These are phyloP conservation scores for Theileria annulata DNA, from an alignment of 169 alveolate species.

Conservation along the genomic window DNA sequence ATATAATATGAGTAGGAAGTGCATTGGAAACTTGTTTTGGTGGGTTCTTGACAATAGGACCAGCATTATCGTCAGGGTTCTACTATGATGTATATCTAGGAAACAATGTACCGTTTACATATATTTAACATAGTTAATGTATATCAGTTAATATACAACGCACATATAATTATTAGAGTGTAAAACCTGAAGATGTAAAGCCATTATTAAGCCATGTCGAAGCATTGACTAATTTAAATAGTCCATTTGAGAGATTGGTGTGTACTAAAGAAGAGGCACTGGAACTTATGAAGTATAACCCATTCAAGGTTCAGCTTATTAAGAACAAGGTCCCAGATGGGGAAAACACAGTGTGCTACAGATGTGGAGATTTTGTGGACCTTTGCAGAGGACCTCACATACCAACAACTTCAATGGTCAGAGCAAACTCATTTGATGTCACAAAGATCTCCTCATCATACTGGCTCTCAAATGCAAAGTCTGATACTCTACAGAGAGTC, in stretches of 20 bases:
- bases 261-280: conserved; percentile 96
- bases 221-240: conserved; percentile 82
- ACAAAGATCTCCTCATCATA: conserved; percentile 97
- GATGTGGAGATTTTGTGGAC: conserved; percentile 97
- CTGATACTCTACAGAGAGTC: conserved; percentile 97
- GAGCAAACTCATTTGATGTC: conserved; percentile 89
- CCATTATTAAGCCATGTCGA: conserved; percentile 51
- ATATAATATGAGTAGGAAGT: conserved; percentile 71
- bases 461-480: conserved; percentile 94
- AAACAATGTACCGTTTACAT: conserved; percentile 54
- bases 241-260: conserved; percentile 91
- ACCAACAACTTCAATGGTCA: conserved; percentile 90
- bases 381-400: conserved; percentile 99
- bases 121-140: neutral
- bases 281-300: conserved; percentile 94
- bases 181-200: conserved; percentile 66
- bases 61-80: conserved; percentile 94
- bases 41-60: conserved; percentile 96
- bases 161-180: conserved; percentile 21
- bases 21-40: conserved; percentile 95
- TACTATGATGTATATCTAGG: conserved; percentile 98
- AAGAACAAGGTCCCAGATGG: conserved; percentile 93
- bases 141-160: conserved; percentile 17
- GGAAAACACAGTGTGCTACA: conserved; percentile 93
- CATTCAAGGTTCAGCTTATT: conserved; percentile 96